Base-by-base conservation (phyloP, 805 yeast genomes). In the Blastobotrys chiropterorum region DNA sequence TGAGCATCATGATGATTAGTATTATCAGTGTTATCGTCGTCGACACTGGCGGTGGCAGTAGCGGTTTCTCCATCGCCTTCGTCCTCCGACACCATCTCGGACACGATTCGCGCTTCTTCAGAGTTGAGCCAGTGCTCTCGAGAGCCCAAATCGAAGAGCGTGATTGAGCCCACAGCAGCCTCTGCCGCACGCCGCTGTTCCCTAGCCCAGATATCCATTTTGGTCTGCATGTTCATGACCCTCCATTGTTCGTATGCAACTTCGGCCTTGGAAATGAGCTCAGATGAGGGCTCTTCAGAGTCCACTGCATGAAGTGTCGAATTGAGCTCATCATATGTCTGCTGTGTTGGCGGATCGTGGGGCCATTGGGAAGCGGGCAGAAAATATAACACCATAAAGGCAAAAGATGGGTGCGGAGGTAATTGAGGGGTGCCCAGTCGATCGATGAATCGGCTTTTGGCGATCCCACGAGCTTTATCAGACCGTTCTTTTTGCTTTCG, bases 281-380 rank as follows among this genome's bases (percentile, higher is more conserved):
- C 65, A 43, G 58, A 30, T 60, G 66, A 56, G 58, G 34, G 42
- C 8, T 41, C 30, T 14, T 39, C 39, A 4, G 11, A 19, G 4
- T 56, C 55, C 6, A 47, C 56, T 7, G 57, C 42, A 20, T 53
- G 56, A 38, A 60, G 60, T n/a, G 42, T 53, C 30, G 64, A 47
- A 62, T 62, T 62, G 26, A 76, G 55, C 14, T 65, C 63, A 47
- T 70, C 66, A 50, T 67, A 72, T 0, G 79, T 74, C 56, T 74
- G 76, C 48, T 66, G 59, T 1, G 78, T 75, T 15, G 81, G 81
- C 1, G 79, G 79, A 51, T 74, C 79, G 50, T 73, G 74, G 0
- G 82, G 82, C 82, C 82, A 78, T 16, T 64, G 62, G 7, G 63
- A 53, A 2, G 79, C 73, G 1, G 76, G 70, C 2, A 76, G 58